Evolutionary conservation across 2,329 filamentous ascomycete species (phyloP), one percentile per base, ranked within the genome.

Genomic region (Colletotrichum sublineola): DNA sequence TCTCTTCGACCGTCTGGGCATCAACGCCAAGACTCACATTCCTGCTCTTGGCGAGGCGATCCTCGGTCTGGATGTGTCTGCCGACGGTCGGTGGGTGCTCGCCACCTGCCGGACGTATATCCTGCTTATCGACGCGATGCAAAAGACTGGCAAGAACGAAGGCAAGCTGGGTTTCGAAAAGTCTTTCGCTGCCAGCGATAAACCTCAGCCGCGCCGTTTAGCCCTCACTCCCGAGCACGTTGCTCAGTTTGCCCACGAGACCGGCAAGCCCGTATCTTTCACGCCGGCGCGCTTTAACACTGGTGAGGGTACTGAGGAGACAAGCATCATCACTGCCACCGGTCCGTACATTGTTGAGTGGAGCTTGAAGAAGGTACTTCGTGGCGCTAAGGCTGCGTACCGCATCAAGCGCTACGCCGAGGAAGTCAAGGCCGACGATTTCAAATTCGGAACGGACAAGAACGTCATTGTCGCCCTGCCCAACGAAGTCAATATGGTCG

Each of bases 121-220:
- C 15, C 90, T 99, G 9, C 92, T 99, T 73, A 94, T 99, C 74
- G 96, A 99, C 79, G 91, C 95, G 0, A 84, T 96, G 77, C 96
- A 99, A 79, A 95, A 96, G 79, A 89, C 92, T 1, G 96, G 96
- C 81, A 98, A 98, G 87, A 97, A 98, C 75, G 94, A 96, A 79
- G 96, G 96, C 79, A 97, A 97, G 83, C 91, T 99, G n/a, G 96
- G 96, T 2, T 99, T 99, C 79, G 95, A 99, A 83, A 95, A 93
- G 81, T 87, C 94, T 0, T 99, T 99, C 78, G 91, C 93, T 3
- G 97, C 97, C 76, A 95, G 98, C 80, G 89, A 92, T 29, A 99
- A 99, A 82, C 96, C 96, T 2, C 94, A 97, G 78, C 96, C 96
- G 46, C 93, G 94, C 67, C 94, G 96, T 76, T 90, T 99, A 14